Percentiles rank a stretch among this genome's conserved stretches.
phyloP scores from a whole-genome alignment of 2,329 filamentous ascomycete species.

The Penicillium sp. region DNA sequence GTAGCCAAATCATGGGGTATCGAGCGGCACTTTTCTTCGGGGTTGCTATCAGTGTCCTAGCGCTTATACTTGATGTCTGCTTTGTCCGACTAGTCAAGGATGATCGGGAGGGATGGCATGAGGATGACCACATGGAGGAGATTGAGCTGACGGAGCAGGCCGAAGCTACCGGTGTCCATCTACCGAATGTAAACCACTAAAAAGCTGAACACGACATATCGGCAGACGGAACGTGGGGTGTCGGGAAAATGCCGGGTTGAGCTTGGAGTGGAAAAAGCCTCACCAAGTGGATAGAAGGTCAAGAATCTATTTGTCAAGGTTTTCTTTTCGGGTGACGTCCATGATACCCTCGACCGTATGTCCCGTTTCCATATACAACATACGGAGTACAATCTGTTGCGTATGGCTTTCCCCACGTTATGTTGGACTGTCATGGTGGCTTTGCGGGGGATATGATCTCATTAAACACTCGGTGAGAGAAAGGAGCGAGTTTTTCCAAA shows the following conservation, averaged over 20 bases:
- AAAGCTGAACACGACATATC: not conserved
- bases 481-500: not conserved
- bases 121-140: conserved; percentile 14
- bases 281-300: not conserved
- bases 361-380: not conserved
- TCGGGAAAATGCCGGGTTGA: not conserved
- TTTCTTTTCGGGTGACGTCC: not conserved
- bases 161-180: conserved; percentile 10
- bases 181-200: not conserved
- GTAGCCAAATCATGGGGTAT: conserved; percentile 28
- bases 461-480: conserved; percentile 3
- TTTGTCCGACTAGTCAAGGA: conserved; percentile 36
- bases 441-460: conserved; percentile 7
- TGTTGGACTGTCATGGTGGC: not conserved
- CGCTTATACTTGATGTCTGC: conserved; percentile 29
- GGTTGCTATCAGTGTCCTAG: conserved; percentile 28
- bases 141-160: conserved; percentile 14
- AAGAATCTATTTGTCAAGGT: conserved; percentile 4
- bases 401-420: not conserved
- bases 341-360: not conserved
- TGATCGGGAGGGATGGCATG: conserved; percentile 34
- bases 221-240: conserved; percentile 6
- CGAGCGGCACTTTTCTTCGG: conserved; percentile 34
- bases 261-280: not conserved
- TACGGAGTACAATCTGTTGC: not conserved